These are phyloP conservation scores for Euptelea pleiosperma DNA, from an alignment of 164 flowering plant species.

Conservation along the genomic window DNA sequence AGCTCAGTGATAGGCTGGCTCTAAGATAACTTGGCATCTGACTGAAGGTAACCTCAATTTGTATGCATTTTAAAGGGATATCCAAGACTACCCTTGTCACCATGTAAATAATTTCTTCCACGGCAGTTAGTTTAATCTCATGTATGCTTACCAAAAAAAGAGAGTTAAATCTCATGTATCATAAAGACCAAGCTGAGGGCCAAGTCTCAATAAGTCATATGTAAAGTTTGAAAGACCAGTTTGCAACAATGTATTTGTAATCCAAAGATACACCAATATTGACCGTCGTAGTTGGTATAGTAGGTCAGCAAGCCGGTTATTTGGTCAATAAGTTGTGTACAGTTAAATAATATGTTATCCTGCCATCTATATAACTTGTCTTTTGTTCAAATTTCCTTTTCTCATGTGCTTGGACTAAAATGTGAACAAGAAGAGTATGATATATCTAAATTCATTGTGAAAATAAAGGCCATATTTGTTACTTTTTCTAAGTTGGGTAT, in stretches of 20 bases:
- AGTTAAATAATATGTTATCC: neutral
- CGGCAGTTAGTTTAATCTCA: too few relatives aligned
- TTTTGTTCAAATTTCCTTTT: too few relatives aligned
- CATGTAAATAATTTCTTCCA: conserved; percentile 5
- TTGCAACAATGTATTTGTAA: neutral
- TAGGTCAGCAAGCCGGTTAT: too few relatives aligned
- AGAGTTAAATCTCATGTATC: neutral
- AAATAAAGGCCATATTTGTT: neutral
- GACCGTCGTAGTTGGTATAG: too few relatives aligned
- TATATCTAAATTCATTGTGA: neutral
- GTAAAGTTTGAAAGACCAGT: neutral
- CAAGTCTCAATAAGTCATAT: too few relatives aligned
- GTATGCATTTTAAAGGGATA: neutral
- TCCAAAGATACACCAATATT: neutral
- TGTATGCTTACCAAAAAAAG: neutral
- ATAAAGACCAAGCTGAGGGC: neutral
- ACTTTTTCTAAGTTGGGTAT: neutral
- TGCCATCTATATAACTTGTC: too few relatives aligned
- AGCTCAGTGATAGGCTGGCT: conserved; percentile 39
- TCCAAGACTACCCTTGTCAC: neutral
- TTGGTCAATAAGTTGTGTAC: too few relatives aligned
- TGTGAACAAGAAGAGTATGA: neutral
- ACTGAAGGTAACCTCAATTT: neutral
- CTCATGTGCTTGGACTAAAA: too few relatives aligned
- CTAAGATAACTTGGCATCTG: conserved; percentile 12